These are phyloP conservation scores for Paraphoma chrysanthemicola DNA, from an alignment of 2,329 filamentous ascomycete species.

Conservation along the genomic window DNA sequence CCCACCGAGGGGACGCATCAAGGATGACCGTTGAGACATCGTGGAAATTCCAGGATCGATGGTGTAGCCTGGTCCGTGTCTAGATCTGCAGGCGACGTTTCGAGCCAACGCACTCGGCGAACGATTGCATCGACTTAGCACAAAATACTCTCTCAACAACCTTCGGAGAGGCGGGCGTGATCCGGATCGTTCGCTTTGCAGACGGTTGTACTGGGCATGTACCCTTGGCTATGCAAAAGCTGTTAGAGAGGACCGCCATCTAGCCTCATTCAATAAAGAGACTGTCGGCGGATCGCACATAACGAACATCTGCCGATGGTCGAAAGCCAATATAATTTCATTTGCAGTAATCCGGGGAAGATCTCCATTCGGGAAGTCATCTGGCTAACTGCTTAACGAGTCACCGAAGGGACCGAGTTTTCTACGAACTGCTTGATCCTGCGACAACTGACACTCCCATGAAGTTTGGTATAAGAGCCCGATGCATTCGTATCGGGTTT, in stretches of 20 bases:
- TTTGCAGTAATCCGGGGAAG: slow-evolving; percentile 4
- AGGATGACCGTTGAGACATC: slow-evolving; percentile 1
- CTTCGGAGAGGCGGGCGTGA: background rate
- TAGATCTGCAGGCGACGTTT: slow-evolving; percentile 15
- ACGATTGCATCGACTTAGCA: slow-evolving; percentile 1
- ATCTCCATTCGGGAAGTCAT: slow-evolving; percentile 4
- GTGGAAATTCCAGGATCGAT: slow-evolving; percentile 21
- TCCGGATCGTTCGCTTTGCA: slow-evolving; percentile 17
- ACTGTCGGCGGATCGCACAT: slow-evolving; percentile 9
- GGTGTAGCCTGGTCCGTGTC: slow-evolving; percentile 12
- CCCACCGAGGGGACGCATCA: background rate
- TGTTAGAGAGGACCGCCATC: slow-evolving; percentile 4
- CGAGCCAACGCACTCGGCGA: slow-evolving; percentile 2
- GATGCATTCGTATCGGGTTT: background rate
- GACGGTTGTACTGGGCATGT: slow-evolving; percentile 5
- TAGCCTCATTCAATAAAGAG: slow-evolving; percentile 14
- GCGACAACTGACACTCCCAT: background rate
- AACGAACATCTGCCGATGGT: slow-evolving; percentile 16
- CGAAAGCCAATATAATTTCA: slow-evolving; percentile 3
- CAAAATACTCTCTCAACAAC: slow-evolving; percentile 1
- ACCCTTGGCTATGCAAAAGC: slow-evolving; percentile 1
- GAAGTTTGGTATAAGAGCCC: background rate
- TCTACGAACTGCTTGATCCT: background rate
- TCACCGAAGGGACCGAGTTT: background rate
- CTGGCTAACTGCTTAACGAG: background rate